Percentiles rank a stretch among this genome's conserved stretches.
These are phyloP conservation scores for Rosa multiflora DNA, from an alignment of 306 rosid genomes.

Conservation along the genomic window DNA sequence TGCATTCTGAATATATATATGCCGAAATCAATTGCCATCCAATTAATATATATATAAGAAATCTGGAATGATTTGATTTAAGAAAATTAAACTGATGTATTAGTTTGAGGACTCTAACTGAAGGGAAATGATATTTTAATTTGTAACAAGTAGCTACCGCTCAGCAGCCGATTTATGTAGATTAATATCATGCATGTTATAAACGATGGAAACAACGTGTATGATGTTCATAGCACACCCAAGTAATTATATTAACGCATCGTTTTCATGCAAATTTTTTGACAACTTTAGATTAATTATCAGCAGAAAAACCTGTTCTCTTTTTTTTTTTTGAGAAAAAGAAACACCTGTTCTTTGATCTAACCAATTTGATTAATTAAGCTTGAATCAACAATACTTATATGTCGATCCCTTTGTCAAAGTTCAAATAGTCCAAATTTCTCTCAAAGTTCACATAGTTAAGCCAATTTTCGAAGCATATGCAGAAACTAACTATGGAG, in stretches of 20 bases:
- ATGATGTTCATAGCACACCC: neutral
- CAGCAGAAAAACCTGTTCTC: neutral
- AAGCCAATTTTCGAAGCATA: neutral
- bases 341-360: neutral
- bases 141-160: neutral
- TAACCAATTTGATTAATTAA: neutral
- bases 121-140: neutral
- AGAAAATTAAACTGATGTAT: neutral
- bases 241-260: slow-evolving; percentile 9
- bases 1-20: neutral
- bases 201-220: slow-evolving; percentile 14
- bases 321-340: neutral
- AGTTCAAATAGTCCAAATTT: neutral
- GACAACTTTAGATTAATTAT: neutral
- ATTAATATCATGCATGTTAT: neutral
- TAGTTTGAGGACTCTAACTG: neutral
- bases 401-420: neutral
- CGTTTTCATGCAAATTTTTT: slow-evolving; percentile 6
- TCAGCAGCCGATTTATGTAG: neutral
- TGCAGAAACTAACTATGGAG: neutral
- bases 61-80: neutral
- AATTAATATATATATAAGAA: neutral
- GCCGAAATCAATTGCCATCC: too few species aligned
- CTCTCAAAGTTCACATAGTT: neutral
- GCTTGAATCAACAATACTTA: neutral